Evolutionary conservation across 345 rosid species (phyloP).

Genomic region (Gynandropsis gynandra): DNA sequence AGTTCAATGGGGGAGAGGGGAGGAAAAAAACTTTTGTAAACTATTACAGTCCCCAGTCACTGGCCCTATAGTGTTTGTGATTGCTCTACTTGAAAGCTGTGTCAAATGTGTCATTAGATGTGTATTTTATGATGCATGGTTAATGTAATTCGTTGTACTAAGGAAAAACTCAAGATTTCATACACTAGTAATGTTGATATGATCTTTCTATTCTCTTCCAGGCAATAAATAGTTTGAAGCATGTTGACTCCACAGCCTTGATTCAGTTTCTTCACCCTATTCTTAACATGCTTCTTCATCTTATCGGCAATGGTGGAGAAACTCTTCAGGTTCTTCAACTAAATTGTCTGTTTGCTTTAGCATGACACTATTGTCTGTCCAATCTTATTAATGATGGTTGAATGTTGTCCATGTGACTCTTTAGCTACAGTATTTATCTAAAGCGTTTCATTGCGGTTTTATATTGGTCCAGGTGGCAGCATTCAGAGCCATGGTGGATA

Average conservation of each 20-base stretch:
- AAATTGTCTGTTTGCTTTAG: conserved; percentile 10
- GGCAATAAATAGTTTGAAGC: conserved; percentile 98
- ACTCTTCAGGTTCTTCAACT: conserved; percentile 77
- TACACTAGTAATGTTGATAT: conserved; percentile 4
- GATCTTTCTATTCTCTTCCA: conserved; percentile 33
- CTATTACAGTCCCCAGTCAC: too few relatives aligned
- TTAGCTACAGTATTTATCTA: conserved; percentile 14
- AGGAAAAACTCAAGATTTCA: too few relatives aligned
- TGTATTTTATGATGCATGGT: too few relatives aligned
- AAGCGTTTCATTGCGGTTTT: conserved; percentile 21
- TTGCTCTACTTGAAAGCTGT: neutral
- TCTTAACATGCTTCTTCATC: conserved; percentile 96
- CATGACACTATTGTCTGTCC: neutral
- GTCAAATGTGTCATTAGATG: too few relatives aligned
- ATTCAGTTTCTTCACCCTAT: conserved; percentile 98
- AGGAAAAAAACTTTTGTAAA: too few relatives aligned
- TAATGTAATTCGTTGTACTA: too few relatives aligned
- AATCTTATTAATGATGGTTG: neutral
- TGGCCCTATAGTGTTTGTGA: neutral
- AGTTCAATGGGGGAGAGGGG: too few relatives aligned
- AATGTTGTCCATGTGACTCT: conserved; percentile 12
- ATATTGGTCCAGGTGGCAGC: conserved; percentile 85
- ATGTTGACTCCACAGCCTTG: conserved; percentile 91
- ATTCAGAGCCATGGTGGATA: conserved; percentile 98
- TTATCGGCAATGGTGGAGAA: conserved; percentile 99